A percentile compares a stretch with the other conserved stretches of the same genome.
Conservation (phyloP, 768 basidiomycete genomes). For the Suillus occidentalis region DNA sequence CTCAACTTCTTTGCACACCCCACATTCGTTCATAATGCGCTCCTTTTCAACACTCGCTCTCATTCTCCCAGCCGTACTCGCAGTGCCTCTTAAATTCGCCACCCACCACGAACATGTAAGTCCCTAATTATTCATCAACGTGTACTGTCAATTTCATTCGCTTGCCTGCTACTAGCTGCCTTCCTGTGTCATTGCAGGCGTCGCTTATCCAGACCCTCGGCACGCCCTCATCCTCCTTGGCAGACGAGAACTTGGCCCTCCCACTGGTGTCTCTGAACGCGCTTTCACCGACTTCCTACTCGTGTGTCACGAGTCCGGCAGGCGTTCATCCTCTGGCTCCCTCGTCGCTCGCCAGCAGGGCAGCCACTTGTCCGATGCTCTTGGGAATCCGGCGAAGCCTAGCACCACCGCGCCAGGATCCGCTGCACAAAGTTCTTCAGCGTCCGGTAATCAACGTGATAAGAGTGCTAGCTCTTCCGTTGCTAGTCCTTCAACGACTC, state of each 20-base stretch:
- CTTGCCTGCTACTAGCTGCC: slow-evolving; percentile 11
- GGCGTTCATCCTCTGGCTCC: slow-evolving; percentile 5
- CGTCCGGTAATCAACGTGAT: background rate
- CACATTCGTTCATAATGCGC: slow-evolving; percentile 23
- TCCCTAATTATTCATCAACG: background rate
- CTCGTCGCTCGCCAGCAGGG: slow-evolving; percentile 26
- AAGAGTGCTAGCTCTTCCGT: background rate
- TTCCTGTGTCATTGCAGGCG: slow-evolving; percentile 26
- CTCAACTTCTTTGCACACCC: background rate
- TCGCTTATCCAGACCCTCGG: slow-evolving; percentile 24
- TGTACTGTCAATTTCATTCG: background rate
- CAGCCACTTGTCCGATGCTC: slow-evolving; percentile 5
- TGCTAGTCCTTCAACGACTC: background rate
- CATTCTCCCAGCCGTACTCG: slow-evolving; percentile 17
- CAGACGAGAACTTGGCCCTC: slow-evolving; percentile 18
- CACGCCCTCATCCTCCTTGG: slow-evolving; percentile 24
- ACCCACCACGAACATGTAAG: background rate
- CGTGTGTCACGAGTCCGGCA: slow-evolving; percentile 25
- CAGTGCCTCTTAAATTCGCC: slow-evolving; percentile 17
- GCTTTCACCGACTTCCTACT: slow-evolving; percentile 27
- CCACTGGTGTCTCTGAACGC: slow-evolving; percentile 21
- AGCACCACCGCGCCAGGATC: background rate
- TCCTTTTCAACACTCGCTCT: slow-evolving; percentile 17
- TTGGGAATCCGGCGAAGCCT: background rate
- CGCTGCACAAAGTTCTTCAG: background rate